phyloP scores from a whole-genome alignment of 768 basidiomycete species.

The Pleurotus giganteus region DNA sequence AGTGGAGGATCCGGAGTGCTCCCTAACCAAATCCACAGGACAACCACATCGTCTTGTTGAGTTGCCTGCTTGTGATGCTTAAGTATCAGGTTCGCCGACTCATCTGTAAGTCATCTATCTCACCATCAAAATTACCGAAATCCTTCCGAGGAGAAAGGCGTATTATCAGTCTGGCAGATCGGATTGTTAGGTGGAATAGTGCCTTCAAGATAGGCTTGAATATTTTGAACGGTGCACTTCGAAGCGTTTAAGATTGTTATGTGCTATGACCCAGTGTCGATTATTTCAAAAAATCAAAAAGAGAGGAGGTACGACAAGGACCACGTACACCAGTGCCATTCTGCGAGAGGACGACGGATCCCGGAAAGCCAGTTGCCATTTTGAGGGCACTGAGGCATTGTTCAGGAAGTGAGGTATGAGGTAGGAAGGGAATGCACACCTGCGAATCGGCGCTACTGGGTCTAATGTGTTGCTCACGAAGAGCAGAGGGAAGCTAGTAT shows the following conservation, averaged over 20 bases:
- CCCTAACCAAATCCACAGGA: too few relatives aligned
- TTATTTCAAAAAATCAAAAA: not conserved
- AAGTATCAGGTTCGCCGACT: too few relatives aligned
- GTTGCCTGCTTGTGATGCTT: too few relatives aligned
- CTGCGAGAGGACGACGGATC: conserved; percentile 39
- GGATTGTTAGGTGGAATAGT: conserved; percentile 27
- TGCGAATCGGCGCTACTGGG: conserved; percentile 16
- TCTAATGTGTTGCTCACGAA: conserved; percentile 35
- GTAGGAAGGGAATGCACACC: not conserved
- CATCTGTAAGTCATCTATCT: too few relatives aligned
- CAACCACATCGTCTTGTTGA: too few relatives aligned
- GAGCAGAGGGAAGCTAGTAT: conserved; percentile 37
- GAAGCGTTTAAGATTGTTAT: conserved; percentile 17
- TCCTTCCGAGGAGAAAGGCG: not conserved
- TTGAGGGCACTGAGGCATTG: conserved; percentile 32
- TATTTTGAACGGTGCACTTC: conserved; percentile 21
- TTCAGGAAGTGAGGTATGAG: not conserved
- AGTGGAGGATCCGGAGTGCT: too few relatives aligned
- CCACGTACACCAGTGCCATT: conserved; percentile 38
- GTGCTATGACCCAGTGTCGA: conserved; percentile 10
- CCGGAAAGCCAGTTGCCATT: conserved; percentile 31
- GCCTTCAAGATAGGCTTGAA: conserved; percentile 41
- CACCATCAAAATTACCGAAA: too few relatives aligned
- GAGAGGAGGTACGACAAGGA: not conserved
- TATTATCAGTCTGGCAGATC: not conserved